Evolutionary conservation across 768 basidiomycete species (phyloP), one percentile per base, ranked within the genome.

Genomic region (Multifurca ochricompacta): DNA sequence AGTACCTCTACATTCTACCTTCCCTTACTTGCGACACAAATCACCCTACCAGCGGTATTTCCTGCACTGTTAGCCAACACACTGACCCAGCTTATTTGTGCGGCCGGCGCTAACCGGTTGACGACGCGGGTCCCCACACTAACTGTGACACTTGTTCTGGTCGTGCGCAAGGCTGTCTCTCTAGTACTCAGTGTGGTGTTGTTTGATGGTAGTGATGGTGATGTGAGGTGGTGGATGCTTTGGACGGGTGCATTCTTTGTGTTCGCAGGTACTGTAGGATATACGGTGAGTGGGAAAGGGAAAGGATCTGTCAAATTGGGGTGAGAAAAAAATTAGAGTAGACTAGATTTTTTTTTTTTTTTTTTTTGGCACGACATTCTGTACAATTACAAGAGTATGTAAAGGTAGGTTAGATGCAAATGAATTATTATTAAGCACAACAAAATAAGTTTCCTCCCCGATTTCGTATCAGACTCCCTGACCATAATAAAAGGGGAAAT

Each of bases 71-170:
- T 77, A 14, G 67, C 88, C 31, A 95, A 94, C 70, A 85, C 92
- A 8, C 52, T 83, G 35, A 94, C 92, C 0, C 91, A 93, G 65
- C 74, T 92, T 4, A 56, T 94, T 7, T 97, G 93, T 69, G 83
- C 87, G 14, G 73, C 88, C 0, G 93, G 93, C 30, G 93, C 95
- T 40, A 83, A 96, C 67, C 75, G 89, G 43, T 76, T 97, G 57
- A 91, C 91, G 0, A 82, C 83, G 0, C 78, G 81, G 42, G 85
- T 90, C 6, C 80, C 78, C 46, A 76, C 85, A 9, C 73, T 92
- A 36, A 85, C 80, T 0, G 89, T 92, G 16, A 88, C 85, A 3
- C 82, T 91, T 51, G 76, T 90, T 23, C 74, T 91, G 37, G 86
- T 85, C 48, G 84, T 92, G 16, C 78, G 89, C 53, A 92, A 92